Evolutionary conservation across 176 grass and related monocot species (phyloP).

Genomic region (Oryza nivara): DNA sequence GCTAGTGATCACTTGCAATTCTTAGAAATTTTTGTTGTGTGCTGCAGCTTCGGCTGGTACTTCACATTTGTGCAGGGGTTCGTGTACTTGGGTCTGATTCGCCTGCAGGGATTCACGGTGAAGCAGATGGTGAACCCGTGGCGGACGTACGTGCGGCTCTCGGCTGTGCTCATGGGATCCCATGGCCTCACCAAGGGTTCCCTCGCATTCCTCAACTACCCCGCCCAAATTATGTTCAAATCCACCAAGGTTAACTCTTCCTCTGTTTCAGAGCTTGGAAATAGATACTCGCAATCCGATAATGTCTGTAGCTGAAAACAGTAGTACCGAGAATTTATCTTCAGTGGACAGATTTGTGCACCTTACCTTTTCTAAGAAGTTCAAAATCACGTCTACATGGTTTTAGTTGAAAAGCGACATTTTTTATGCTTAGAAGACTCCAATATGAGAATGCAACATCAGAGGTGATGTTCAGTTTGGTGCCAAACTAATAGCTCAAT

Average conservation of each 20-base stretch:
- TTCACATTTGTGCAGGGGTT: conserved; percentile 96
- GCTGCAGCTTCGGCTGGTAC: conserved; percentile 86
- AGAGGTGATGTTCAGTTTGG: conserved; percentile 25
- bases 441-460: conserved; percentile 3
- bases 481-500: conserved; percentile 23
- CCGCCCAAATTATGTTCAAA: conserved; percentile 97
- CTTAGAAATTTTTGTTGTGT: background rate
- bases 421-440: background rate
- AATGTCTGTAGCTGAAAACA: background rate
- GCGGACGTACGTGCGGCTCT: conserved; percentile 80
- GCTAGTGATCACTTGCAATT: background rate
- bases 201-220: conserved; percentile 95
- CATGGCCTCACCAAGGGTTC: conserved; percentile 93
- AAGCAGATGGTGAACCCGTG: conserved; percentile 97
- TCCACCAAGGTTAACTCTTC: conserved; percentile 74
- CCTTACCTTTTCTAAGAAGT: background rate
- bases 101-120: conserved; percentile 73
- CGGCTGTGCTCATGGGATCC: conserved; percentile 85
- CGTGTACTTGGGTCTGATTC: conserved; percentile 76
- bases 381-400: background rate
- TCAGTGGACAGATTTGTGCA: background rate
- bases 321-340: background rate
- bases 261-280: background rate
- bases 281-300: background rate
- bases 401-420: background rate